Conservation (phyloP, 257 asterid species). For the Solanum appendiculatum region DNA sequence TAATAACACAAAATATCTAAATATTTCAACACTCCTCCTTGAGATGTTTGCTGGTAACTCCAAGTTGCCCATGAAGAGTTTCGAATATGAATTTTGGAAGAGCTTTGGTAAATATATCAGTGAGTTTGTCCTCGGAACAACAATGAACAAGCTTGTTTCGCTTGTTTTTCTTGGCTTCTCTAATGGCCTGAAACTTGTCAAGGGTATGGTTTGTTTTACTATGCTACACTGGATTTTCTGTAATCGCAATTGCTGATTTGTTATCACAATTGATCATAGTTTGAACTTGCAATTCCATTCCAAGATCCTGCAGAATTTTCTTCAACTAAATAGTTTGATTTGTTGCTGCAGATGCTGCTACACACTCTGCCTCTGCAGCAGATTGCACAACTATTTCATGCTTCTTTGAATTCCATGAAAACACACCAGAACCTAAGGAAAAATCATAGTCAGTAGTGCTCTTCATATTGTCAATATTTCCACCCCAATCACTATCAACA, state of each 20-base stretch:
- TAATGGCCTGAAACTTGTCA: neutral
- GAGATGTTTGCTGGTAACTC: neutral
- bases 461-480: neutral
- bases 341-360: neutral
- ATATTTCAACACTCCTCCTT: neutral
- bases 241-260: no score
- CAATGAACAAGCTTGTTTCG: neutral
- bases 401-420: neutral
- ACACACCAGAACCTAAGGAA: neutral
- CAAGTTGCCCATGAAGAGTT: neutral
- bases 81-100: neutral
- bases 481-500: neutral
- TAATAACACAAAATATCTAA: no score
- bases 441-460: neutral
- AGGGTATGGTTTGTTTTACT: neutral
- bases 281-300: neutral
- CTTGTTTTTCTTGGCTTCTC: neutral
- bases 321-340: neutral
- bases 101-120: no score
- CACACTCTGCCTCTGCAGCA: neutral
- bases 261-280: neutral
- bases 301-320: neutral
- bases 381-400: neutral
- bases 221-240: no score
- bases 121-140: neutral